These are phyloP conservation scores for Fusarium lateritium DNA, from an alignment of 2,329 filamentous ascomycete genomes.

Conservation along the genomic window DNA sequence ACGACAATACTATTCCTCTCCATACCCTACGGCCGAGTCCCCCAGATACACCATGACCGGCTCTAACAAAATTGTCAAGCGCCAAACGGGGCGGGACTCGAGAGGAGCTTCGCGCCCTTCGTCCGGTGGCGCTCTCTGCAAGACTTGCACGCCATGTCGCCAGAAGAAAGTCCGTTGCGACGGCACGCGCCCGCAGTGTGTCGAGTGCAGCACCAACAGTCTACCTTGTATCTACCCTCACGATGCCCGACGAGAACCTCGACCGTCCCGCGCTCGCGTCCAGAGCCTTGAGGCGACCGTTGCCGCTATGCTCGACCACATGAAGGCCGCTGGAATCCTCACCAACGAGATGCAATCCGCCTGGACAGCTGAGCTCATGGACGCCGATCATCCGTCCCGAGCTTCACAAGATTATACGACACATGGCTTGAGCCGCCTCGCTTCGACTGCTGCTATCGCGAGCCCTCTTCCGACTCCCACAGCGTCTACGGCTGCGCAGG, in stretches of 20 bases:
- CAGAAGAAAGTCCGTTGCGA: constrained; percentile 57
- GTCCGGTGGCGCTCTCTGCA: constrained; percentile 50
- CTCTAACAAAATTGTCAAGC: constrained; percentile 45
- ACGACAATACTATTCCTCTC: not conserved
- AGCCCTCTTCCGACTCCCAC: constrained; percentile 49
- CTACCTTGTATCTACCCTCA: constrained; percentile 53
- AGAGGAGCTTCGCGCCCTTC: constrained; percentile 40
- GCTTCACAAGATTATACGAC: constrained; percentile 46
- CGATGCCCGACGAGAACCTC: constrained; percentile 52
- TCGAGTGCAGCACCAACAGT: constrained; percentile 50
- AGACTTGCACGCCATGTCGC: constrained; percentile 55
- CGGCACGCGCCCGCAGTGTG: constrained; percentile 52
- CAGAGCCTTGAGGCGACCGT: constrained; percentile 52
- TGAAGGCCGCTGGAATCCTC: constrained; percentile 52
- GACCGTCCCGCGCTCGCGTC: constrained; percentile 52
- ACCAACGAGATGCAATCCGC: constrained; percentile 47
- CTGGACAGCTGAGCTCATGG: constrained; percentile 50
- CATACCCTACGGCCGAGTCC: not conserved
- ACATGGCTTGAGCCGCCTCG: constrained; percentile 49
- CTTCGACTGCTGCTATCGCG: constrained; percentile 50
- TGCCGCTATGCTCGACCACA: constrained; percentile 52
- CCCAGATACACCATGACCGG: constrained; percentile 37
- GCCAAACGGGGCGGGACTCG: constrained; percentile 40
- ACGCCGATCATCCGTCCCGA: constrained; percentile 39
- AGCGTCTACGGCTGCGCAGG: constrained; percentile 44